Evolutionary conservation across 805 yeast genomes (phyloP).

Genomic region (Spathaspora passalidarum): DNA sequence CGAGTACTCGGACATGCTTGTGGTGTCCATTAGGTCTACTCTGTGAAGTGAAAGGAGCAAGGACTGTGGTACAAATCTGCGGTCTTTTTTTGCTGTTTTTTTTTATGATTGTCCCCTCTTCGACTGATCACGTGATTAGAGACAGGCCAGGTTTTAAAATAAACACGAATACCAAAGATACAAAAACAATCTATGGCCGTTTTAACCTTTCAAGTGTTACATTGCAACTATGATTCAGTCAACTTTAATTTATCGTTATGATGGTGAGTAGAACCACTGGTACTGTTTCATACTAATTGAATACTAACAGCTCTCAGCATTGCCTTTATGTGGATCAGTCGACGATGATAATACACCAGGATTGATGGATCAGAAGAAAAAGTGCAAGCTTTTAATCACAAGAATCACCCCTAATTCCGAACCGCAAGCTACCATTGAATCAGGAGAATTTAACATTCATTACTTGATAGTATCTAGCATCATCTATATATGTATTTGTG

Average conservation of each 20-base stretch:
- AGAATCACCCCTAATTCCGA: constrained; percentile 79
- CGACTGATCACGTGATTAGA: too few relatives aligned
- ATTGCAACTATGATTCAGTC: constrained; percentile 55
- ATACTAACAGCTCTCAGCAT: constrained; percentile 43
- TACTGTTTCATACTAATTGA: too few relatives aligned
- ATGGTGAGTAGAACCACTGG: constrained; percentile 47
- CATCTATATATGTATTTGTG: constrained; percentile 76
- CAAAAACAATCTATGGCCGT: neutral
- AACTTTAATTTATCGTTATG: constrained; percentile 62
- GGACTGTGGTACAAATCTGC: too few relatives aligned
- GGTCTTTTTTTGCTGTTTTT: too few relatives aligned
- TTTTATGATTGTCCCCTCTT: too few relatives aligned
- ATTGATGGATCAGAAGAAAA: constrained; percentile 75
- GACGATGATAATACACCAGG: constrained; percentile 75
- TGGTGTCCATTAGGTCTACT: neutral
- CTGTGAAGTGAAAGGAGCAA: too few relatives aligned
- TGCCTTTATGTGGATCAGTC: constrained; percentile 88
- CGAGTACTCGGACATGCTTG: neutral
- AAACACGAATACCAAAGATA: too few relatives aligned
- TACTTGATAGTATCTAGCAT: constrained; percentile 65
- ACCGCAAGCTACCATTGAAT: constrained; percentile 79
- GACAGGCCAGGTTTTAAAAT: too few relatives aligned
- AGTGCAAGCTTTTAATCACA: constrained; percentile 71
- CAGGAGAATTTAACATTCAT: constrained; percentile 71
- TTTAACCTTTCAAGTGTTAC: neutral